Evolutionary conservation across 768 basidiomycete species (phyloP).

Genomic region (Collybia nuda): DNA sequence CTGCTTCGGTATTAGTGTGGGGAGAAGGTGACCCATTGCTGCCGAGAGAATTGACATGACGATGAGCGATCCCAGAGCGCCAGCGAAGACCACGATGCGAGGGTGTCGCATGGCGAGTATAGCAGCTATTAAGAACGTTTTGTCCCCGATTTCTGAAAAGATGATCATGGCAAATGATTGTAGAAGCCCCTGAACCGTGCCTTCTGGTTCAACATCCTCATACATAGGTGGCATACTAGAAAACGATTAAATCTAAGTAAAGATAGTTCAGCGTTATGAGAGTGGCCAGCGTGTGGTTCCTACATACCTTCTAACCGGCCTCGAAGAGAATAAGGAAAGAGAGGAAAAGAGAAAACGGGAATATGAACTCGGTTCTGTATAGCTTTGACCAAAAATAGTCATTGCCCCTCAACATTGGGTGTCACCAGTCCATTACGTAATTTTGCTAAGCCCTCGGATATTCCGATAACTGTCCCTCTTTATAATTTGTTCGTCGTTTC

Average conservation of each 20-base stretch:
- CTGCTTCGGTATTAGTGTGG: conserved; percentile 72
- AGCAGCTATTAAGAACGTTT: conserved; percentile 86
- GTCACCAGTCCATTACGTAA: too few species aligned
- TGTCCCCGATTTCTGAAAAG: conserved; percentile 93
- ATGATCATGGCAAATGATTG: conserved; percentile 92
- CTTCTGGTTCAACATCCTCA: conserved; percentile 19
- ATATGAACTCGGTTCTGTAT: background rate
- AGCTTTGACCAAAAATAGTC: too few species aligned
- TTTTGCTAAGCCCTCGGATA: too few species aligned
- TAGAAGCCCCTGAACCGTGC: conserved; percentile 53
- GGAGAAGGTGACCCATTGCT: conserved; percentile 88
- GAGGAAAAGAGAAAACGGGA: background rate
- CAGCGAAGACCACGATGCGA: conserved; percentile 80
- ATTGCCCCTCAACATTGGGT: too few species aligned
- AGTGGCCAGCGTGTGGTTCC: too few species aligned
- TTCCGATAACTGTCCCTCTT: too few species aligned
- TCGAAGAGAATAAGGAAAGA: background rate
- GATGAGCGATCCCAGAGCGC: conserved; percentile 84
- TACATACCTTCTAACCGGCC: background rate
- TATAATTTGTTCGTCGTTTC: too few species aligned
- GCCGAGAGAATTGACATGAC: conserved; percentile 95
- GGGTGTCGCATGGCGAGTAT: conserved; percentile 93
- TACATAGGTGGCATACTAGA: conserved; percentile 6
- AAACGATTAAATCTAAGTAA: too few species aligned
- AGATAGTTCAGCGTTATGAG: too few species aligned